A percentile compares a stretch with the other conserved stretches of the same genome.
These are phyloP conservation scores for Leccinum holopus DNA, from an alignment of 1,284 basidiomycete genomes.

Conservation along the genomic window DNA sequence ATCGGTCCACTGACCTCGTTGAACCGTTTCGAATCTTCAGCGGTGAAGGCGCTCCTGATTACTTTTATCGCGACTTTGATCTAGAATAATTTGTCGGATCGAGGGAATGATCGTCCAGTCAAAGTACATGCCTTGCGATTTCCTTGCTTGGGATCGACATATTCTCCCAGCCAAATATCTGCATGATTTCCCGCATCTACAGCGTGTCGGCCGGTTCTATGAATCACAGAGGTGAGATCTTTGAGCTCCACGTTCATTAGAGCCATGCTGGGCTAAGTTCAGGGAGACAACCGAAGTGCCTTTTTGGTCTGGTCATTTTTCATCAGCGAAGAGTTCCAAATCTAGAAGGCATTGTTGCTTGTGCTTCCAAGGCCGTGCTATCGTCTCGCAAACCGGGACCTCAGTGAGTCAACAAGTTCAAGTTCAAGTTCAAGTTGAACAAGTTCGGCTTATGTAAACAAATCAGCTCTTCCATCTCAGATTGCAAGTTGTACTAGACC, in stretches of 20 bases:
- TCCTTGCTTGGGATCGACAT: slow-evolving; percentile 8
- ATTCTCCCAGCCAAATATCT: slow-evolving; percentile 31
- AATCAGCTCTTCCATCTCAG: background rate
- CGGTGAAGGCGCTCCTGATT: slow-evolving; percentile 22
- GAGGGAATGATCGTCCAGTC: background rate
- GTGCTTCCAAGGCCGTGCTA: too few species aligned
- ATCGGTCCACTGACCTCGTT: slow-evolving; percentile 18
- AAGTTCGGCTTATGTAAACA: background rate
- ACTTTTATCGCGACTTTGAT: slow-evolving; percentile 30
- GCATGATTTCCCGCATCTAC: slow-evolving; percentile 24
- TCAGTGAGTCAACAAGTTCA: too few species aligned
- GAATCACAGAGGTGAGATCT: slow-evolving; percentile 25
- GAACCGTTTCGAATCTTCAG: slow-evolving; percentile 19
- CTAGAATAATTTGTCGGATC: background rate
- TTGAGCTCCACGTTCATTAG: slow-evolving; percentile 20
- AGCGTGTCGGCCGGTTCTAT: slow-evolving; percentile 17
- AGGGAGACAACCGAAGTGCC: background rate
- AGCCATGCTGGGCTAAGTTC: slow-evolving; percentile 4
- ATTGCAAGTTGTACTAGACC: background rate
- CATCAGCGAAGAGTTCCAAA: background rate
- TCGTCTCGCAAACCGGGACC: too few species aligned
- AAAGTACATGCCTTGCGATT: slow-evolving; percentile 7
- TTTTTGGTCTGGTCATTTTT: background rate
- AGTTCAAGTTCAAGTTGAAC: background rate
- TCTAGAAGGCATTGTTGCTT: too few species aligned